Evolutionary conservation across 2,329 filamentous ascomycete species (phyloP).

Genomic region (Colletotrichum gigasporum): DNA sequence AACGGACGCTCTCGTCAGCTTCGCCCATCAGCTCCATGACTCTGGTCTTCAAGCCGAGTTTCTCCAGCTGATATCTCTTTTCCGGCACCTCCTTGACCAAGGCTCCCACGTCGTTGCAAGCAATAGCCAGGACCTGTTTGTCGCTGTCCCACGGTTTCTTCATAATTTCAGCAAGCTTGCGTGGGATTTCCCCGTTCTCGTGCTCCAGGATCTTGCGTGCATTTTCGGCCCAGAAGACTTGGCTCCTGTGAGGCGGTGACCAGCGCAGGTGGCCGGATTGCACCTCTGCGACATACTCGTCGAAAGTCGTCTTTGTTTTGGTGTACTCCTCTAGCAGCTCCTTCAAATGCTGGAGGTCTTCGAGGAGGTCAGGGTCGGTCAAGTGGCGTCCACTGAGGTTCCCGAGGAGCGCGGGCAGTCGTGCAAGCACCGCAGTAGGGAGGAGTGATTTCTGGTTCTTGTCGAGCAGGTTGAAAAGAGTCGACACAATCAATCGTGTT

Average conservation of each 20-base stretch:
- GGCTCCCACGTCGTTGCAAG: constrained; percentile 90
- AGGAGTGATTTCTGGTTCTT: constrained; percentile 77
- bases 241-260: constrained; percentile 90
- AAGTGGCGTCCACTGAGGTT: constrained; percentile 71
- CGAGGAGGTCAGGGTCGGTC: constrained; percentile 70
- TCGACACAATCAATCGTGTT: constrained; percentile 88
- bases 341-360: constrained; percentile 69
- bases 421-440: constrained; percentile 85
- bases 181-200: constrained; percentile 80
- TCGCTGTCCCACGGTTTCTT: constrained; percentile 78
- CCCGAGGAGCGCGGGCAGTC: constrained; percentile 75
- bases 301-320: constrained; percentile 79
- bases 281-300: constrained; percentile 90
- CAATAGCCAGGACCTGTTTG: constrained; percentile 89
- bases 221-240: constrained; percentile 92
- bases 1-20: constrained; percentile 86
- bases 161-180: constrained; percentile 87
- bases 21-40: constrained; percentile 96
- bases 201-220: constrained; percentile 86
- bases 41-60: constrained; percentile 82
- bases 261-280: constrained; percentile 88
- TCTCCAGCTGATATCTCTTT: constrained; percentile 82
- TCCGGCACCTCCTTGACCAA: constrained; percentile 91
- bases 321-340: constrained; percentile 74
- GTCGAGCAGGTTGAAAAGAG: constrained; percentile 84